phyloP scores from a whole-genome alignment of 164 flowering plant species.

The Dillenia suffruticosa region DNA sequence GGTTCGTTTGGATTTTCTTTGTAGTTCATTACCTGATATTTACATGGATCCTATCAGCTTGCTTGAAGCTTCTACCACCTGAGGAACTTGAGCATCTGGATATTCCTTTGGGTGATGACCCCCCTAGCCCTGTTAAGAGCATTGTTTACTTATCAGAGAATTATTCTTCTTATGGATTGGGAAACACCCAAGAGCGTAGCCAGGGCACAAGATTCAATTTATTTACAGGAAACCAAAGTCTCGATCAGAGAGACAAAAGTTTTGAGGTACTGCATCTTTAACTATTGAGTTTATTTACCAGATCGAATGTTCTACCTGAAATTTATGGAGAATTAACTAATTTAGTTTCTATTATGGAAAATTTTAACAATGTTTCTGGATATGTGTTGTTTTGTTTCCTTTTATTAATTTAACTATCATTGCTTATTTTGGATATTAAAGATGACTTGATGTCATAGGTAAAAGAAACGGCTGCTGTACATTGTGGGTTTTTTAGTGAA shows the following conservation, averaged over 20 bases:
- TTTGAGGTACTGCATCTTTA: constrained; percentile 54
- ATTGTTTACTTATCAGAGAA: constrained; percentile 52
- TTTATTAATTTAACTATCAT: constrained; percentile 2
- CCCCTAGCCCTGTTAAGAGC: constrained; percentile 36
- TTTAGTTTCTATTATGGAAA: background rate
- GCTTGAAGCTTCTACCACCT: constrained; percentile 76
- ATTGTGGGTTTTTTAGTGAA: constrained; percentile 93
- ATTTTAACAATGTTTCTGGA: background rate
- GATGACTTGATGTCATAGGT: constrained; percentile 44
- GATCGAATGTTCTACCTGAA: too few relatives aligned
- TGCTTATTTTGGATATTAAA: constrained; percentile 13
- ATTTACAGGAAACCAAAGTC: constrained; percentile 80
- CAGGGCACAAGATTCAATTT: constrained; percentile 59
- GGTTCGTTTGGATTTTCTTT: background rate
- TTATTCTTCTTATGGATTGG: constrained; percentile 23
- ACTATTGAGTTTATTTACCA: background rate
- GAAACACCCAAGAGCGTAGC: constrained; percentile 17
- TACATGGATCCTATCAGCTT: constrained; percentile 44
- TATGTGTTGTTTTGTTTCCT: background rate
- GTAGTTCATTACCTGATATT: background rate
- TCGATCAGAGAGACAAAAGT: constrained; percentile 65
- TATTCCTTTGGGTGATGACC: constrained; percentile 35
- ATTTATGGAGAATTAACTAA: too few relatives aligned
- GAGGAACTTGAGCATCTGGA: constrained; percentile 69
- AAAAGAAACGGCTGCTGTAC: constrained; percentile 52